phyloP scores from a whole-genome alignment of 2,329 filamentous ascomycete species.

The Aureobasidium pullulans region DNA sequence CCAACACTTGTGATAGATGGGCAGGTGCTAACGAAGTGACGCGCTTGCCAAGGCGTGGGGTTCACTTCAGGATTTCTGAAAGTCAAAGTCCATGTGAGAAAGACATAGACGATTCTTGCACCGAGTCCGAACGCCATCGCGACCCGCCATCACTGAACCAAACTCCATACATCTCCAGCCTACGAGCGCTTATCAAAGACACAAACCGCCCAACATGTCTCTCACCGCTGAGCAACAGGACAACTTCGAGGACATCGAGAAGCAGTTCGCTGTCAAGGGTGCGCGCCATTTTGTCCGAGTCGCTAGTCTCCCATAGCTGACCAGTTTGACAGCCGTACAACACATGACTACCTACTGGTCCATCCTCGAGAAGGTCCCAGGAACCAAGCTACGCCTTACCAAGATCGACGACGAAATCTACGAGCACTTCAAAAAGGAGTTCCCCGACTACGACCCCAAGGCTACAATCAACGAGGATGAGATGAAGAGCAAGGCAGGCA shows the following conservation, averaged over 20 bases:
- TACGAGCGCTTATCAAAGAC: neutral
- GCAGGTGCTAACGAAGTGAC: neutral
- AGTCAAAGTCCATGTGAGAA: neutral
- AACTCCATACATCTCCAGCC: neutral
- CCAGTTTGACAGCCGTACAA: slow-evolving; percentile 59
- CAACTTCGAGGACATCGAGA: slow-evolving; percentile 72
- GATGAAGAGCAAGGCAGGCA: slow-evolving; percentile 96
- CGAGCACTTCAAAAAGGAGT: slow-evolving; percentile 77
- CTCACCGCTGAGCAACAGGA: slow-evolving; percentile 52
- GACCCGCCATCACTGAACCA: neutral
- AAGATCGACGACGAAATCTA: slow-evolving; percentile 94
- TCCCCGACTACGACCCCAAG: slow-evolving; percentile 85
- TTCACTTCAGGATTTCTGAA: slow-evolving; percentile 7
- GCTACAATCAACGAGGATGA: slow-evolving; percentile 77
- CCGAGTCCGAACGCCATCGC: neutral
- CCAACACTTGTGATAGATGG: neutral
- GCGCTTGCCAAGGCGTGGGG: slow-evolving; percentile 7
- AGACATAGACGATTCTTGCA: neutral
- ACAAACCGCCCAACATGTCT: slow-evolving; percentile 24
- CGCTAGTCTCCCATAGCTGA: neutral
- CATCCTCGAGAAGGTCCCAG: slow-evolving; percentile 83
- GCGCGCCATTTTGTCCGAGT: slow-evolving; percentile 15
- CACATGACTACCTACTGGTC: slow-evolving; percentile 97
- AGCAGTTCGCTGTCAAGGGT: slow-evolving; percentile 98
- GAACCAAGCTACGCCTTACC: slow-evolving; percentile 82